phyloP scores from a whole-genome alignment of 192 early-diverging fungal species.

The Backusella luteola region DNA sequence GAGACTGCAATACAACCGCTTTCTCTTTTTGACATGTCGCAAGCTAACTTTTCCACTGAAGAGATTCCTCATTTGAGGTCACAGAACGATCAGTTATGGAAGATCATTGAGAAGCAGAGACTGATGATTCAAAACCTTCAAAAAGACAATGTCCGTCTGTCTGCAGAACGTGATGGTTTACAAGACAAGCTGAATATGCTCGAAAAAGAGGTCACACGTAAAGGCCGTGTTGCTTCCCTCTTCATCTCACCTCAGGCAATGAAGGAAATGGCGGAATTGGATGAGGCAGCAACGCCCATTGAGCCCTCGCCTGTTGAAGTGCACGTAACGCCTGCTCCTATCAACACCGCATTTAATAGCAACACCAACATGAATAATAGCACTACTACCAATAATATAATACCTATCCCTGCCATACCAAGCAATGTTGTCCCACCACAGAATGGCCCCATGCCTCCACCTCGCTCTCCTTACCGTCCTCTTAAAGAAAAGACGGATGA shows the following conservation, averaged over 20 bases:
- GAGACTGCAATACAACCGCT: not conserved
- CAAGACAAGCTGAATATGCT: conserved; percentile 27
- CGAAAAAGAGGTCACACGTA: conserved; percentile 8
- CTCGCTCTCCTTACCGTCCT: conserved; percentile 29
- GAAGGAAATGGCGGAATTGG: conserved; percentile 5
- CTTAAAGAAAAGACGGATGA: conserved; percentile 15
- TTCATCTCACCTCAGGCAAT: conserved; percentile 14
- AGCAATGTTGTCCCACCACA: not conserved
- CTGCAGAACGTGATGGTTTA: conserved; percentile 43
- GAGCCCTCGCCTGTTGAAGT: not conserved
- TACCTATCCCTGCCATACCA: not conserved
- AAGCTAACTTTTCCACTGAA: not conserved
- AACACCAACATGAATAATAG: not conserved
- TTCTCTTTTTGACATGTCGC: not conserved
- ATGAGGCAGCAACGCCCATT: not conserved
- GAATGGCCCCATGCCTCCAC: conserved; percentile 18
- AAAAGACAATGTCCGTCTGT: conserved; percentile 47
- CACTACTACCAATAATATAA: not conserved
- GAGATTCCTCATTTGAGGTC: conserved; percentile 1
- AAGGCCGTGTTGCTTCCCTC: conserved; percentile 10
- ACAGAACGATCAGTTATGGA: conserved; percentile 89
- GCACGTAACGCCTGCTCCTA: not conserved
- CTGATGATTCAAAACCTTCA: conserved; percentile 83
- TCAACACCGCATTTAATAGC: not conserved
- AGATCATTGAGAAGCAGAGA: conserved; percentile 87